A percentile compares a stretch with the other conserved stretches of the same genome.
Evolutionary conservation across 2,329 filamentous ascomycete species (phyloP).

Genomic region (Reticulascus tulasneorum): DNA sequence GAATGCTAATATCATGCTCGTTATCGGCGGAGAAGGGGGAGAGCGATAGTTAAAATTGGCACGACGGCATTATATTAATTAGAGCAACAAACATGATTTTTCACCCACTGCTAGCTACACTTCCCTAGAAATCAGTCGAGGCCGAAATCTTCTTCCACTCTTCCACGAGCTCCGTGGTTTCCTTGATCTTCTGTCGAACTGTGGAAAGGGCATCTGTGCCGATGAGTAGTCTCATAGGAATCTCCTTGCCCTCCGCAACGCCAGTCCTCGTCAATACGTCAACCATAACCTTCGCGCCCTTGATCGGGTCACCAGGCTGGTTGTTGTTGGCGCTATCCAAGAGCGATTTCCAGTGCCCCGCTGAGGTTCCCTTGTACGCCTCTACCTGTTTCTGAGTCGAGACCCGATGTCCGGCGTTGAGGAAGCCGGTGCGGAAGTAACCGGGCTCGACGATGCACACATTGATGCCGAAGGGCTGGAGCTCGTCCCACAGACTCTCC

Average conservation of each 20-base stretch:
- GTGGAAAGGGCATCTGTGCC: slow-evolving; percentile 45
- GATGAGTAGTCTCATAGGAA: slow-evolving; percentile 51
- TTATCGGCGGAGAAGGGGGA: too few relatives aligned
- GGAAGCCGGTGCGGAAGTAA: slow-evolving; percentile 48
- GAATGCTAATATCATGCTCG: too few relatives aligned
- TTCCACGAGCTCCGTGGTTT: slow-evolving; percentile 38
- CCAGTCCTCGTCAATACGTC: slow-evolving; percentile 52
- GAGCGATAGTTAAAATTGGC: too few relatives aligned
- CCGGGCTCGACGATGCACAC: slow-evolving; percentile 45
- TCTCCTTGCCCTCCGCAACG: slow-evolving; percentile 38
- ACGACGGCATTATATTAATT: too few relatives aligned
- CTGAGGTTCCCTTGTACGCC: slow-evolving; percentile 25
- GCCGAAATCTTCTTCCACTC: slow-evolving; percentile 45
- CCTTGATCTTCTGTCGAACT: slow-evolving; percentile 38
- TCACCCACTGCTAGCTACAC: too few relatives aligned
- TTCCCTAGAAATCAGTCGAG: slow-evolving; percentile 30
- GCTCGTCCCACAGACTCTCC: slow-evolving; percentile 38
- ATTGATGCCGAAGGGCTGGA: slow-evolving; percentile 40
- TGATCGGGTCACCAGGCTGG: slow-evolving; percentile 52
- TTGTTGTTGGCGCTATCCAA: slow-evolving; percentile 37
- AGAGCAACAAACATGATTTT: too few relatives aligned
- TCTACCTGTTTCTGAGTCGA: slow-evolving; percentile 24
- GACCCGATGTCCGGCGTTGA: slow-evolving; percentile 30
- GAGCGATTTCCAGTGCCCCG: slow-evolving; percentile 20
- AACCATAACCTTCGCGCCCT: slow-evolving; percentile 48